These are phyloP conservation scores for Penicillium capsulatum DNA, from an alignment of 2,329 filamentous ascomycete species.

Conservation along the genomic window DNA sequence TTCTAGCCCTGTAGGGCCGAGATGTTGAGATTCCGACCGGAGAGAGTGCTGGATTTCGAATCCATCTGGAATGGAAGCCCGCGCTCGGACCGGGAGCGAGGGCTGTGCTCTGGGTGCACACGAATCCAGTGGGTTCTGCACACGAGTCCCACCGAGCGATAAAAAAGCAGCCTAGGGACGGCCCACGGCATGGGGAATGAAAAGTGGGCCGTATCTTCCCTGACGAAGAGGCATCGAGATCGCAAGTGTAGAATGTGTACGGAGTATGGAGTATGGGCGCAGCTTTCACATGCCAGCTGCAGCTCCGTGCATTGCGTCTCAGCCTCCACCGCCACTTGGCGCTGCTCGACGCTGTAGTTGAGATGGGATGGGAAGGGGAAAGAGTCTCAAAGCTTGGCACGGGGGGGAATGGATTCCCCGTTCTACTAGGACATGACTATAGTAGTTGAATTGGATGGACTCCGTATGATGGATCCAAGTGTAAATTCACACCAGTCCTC, in stretches of 20 bases:
- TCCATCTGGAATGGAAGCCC: not conserved
- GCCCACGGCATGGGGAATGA: slow-evolving; percentile 17
- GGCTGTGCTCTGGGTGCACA: no score
- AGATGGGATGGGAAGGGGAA: not conserved
- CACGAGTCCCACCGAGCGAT: no score
- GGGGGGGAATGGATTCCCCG: no score
- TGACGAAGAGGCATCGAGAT: not conserved
- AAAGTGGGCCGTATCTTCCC: slow-evolving; percentile 17
- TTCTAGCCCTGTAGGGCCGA: no score
- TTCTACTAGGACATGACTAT: no score
- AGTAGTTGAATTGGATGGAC: no score
- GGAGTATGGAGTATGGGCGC: not conserved
- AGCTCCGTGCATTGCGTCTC: slow-evolving; percentile 3
- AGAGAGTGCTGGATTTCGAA: not conserved
- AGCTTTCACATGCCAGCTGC: slow-evolving; percentile 1
- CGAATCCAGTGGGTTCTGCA: not conserved
- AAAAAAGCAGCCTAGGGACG: slow-evolving; percentile 13
- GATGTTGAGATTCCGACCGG: no score
- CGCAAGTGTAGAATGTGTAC: not conserved
- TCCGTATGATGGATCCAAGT: no score
- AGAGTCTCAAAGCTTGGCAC: not conserved
- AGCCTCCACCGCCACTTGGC: not conserved
- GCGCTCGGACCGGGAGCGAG: no score
- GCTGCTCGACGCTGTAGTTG: no score
- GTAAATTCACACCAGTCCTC: no score